Base-by-base conservation (phyloP, 371 early-diverging fungal genomes). In the Mucor mucedo region DNA sequence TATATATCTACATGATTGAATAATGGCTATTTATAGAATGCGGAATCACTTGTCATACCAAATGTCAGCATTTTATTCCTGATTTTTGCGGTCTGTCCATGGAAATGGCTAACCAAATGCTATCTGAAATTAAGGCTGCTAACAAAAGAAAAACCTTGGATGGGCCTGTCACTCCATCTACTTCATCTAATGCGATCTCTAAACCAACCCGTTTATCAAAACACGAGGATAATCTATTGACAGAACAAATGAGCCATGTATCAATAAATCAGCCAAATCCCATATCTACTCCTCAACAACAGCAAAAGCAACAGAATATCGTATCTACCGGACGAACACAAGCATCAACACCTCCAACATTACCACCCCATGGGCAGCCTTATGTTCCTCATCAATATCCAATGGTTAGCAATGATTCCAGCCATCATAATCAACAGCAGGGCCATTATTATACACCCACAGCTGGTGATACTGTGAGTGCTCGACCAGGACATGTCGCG, bases 71-170 rank as follows among this genome's bases (percentile, higher is more conserved):
- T 61, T 85, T 93, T 59, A 89, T 99, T 7, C 98, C 98, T 13
- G 91, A 95, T 66, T 91, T 94, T 29, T 99, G 99, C 71, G 98
- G 98, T 41, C 81, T 98, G 68, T 87, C 90, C 6, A 88, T 91
- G 85, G 89, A 88, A 56, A 84, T 92, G 82, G 95, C 95, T 0
- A 90, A 88, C 62, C 89, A 91, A 62, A 90, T 96, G 84, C 60
- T 93, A 57, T 82, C 84, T 60, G 91, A 89, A 66, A 90, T 94
- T 65, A 90, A 91, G 71, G 85, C 84, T 5, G 88, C 91, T 1
- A 65, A 64, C 35, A 77, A 75, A 30, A 68, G 80, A 39, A 77
- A 74, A 44, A 76, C 79, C 3, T 16, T 63, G 16, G 71, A 70
- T 21, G 52, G 63, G 8, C 1, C 58, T 7, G 47, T 52, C 13